Base-by-base conservation (phyloP, 345 rosid species). In the Psidium friedrichsthalianum region DNA sequence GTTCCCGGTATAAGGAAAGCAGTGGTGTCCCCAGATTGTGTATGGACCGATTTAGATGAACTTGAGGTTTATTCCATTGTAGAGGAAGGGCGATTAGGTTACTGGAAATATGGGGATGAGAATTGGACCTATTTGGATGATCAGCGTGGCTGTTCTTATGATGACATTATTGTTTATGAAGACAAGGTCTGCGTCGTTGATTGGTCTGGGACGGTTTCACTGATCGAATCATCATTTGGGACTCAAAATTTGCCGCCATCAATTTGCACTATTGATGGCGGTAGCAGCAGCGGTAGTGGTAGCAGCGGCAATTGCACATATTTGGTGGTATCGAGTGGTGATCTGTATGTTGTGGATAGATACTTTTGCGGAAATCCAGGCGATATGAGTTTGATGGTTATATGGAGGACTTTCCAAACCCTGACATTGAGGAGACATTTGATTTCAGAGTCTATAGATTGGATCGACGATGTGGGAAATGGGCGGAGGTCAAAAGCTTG, bases 371-470 rank as follows among this genome's bases (percentile, higher is more conserved):
- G 29, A 16, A 52, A 52, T 52, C 18, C 4, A 52, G 11, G 58
- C 6, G 21, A 22, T n/a, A 6, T 53, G 18, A 9, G 44, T 32
- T 8, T 51, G 44, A 1, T 6, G 44, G 21, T 24, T 14, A 7
- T 15, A 32, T 3, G 42, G 42, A 61, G 16, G 11, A 16, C 1
- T 14, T 0, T 61, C 42, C 9, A 15, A 3, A 3, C 21, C 74
- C 42, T 29, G 20, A 5, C 29, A 29, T 29, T 15, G 3, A 29
- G 12, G 82, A 49, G 55, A 81, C 47, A 44, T 25, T 9, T 22
- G 82, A 86, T 42, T 88, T 92, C 21, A 90, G 80, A 81, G 90
- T 88, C n/a, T 90, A 88, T 11, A 92, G 87, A 87, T 85, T 92
- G 57, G 87, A 92, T 52, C 83, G 58, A 74, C 90, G 89, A 22